Evolutionary conservation across 1,139 yeast species (phyloP).

Genomic region (Suhomyces bokatorum): DNA sequence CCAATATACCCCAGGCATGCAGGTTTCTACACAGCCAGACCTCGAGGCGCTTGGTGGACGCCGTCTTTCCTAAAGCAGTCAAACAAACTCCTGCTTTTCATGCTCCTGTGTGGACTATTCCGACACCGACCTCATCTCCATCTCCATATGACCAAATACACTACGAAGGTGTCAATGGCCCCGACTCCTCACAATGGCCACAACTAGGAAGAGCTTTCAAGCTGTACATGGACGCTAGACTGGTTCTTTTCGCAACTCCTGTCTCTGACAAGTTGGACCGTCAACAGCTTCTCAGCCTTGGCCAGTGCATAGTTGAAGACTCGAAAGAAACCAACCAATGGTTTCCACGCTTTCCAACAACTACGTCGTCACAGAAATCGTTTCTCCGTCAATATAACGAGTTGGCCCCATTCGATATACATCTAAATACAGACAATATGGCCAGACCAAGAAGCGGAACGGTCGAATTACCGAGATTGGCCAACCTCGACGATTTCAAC

Average conservation of each 20-base stretch:
- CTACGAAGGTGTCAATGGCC: neutral
- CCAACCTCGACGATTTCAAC: slow-evolving; percentile 7
- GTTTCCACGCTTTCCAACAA: neutral
- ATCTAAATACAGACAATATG: neutral
- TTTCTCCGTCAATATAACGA: slow-evolving; percentile 8
- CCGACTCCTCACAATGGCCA: slow-evolving; percentile 3
- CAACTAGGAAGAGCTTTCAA: slow-evolving; percentile 9
- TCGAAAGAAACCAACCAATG: neutral
- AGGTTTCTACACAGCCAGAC: slow-evolving; percentile 1
- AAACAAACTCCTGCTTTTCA: neutral
- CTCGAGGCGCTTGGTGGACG: slow-evolving; percentile 1
- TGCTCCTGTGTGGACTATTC: slow-evolving; percentile 1
- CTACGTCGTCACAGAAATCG: slow-evolving; percentile 1
- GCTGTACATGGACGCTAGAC: slow-evolving; percentile 4
- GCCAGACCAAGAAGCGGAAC: slow-evolving; percentile 1
- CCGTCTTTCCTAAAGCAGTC: slow-evolving; percentile 2
- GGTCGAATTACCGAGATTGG: slow-evolving; percentile 9
- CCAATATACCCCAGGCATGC: neutral
- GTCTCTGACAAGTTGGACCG: slow-evolving; percentile 1
- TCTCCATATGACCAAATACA: slow-evolving; percentile 2
- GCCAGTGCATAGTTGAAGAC: neutral
- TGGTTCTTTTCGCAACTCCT: neutral
- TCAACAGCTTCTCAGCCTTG: slow-evolving; percentile 2
- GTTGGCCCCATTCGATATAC: slow-evolving; percentile 3
- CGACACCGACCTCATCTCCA: neutral